Conservation (phyloP, 2,329 filamentous ascomycete species). For the Microsporum audouinii region DNA sequence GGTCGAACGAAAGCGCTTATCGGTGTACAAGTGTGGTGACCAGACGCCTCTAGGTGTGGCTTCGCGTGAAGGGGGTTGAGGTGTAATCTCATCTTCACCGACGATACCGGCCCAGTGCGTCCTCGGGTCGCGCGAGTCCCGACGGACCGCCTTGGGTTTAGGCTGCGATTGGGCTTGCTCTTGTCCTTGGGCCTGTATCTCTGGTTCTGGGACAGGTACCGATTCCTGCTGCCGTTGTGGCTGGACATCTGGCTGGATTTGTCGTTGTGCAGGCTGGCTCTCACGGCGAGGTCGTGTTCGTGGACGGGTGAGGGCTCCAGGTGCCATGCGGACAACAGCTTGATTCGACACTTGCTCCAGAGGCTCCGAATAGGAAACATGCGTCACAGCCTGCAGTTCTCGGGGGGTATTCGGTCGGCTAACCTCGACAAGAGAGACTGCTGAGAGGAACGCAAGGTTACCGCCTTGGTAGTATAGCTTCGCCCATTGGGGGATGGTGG, state of each 20-base stretch:
- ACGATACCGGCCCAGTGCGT: conserved; percentile 29
- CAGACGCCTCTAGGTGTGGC: conserved; percentile 48
- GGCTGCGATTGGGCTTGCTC: conserved; percentile 11
- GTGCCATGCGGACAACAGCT: conserved; percentile 22
- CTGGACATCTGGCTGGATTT: neutral
- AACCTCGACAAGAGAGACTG: conserved; percentile 32
- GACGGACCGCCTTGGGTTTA: neutral
- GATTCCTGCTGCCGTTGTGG: neutral
- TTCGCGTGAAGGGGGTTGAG: conserved; percentile 21
- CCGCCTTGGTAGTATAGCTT: conserved; percentile 62
- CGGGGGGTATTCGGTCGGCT: conserved; percentile 29
- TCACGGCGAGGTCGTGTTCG: conserved; percentile 20
- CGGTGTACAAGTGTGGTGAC: conserved; percentile 60
- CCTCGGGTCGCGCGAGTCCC: conserved; percentile 25
- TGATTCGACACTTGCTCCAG: conserved; percentile 19
- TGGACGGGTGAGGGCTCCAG: conserved; percentile 21
- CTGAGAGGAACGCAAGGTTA: conserved; percentile 39
- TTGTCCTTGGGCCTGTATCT: neutral
- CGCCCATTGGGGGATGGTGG: conserved; percentile 38
- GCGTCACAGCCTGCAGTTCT: conserved; percentile 33
- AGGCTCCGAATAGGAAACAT: conserved; percentile 19
- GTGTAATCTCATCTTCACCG: conserved; percentile 10
- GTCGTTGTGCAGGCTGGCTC: conserved; percentile 5
- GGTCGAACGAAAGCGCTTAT: conserved; percentile 47
- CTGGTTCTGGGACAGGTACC: neutral